Evolutionary conservation across 768 basidiomycete species (phyloP).

Genomic region (Pleurotus ostreatus): DNA sequence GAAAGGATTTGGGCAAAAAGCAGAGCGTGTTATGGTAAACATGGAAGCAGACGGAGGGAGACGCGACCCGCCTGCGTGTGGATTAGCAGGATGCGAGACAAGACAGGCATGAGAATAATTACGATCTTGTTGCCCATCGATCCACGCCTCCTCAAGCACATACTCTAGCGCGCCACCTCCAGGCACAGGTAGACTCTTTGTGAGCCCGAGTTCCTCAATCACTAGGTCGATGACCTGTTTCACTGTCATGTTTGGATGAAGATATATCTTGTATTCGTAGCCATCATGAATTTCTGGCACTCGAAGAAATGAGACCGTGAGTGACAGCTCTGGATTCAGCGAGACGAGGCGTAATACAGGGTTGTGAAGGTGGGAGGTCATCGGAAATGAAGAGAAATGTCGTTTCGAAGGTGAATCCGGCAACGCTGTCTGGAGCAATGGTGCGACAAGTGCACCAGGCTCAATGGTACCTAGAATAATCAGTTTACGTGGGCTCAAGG

Average conservation of each 20-base stretch:
- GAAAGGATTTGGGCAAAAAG: constrained; percentile 38
- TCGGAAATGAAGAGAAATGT: constrained; percentile 67
- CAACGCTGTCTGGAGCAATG: constrained; percentile 42
- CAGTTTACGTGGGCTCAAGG: too few species aligned
- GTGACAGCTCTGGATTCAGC: constrained; percentile 53
- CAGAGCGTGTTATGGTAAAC: constrained; percentile 37
- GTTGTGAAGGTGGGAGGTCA: constrained; percentile 63
- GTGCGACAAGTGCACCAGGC: constrained; percentile 41
- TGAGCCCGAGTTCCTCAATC: constrained; percentile 63
- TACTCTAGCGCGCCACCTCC: constrained; percentile 72
- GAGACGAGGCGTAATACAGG: constrained; percentile 72
- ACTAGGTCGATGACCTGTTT: constrained; percentile 49
- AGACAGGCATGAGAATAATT: constrained; percentile 17
- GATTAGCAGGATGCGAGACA: constrained; percentile 1
- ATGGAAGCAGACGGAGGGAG: constrained; percentile 39
- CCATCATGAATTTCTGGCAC: constrained; percentile 78
- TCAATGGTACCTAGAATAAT: constrained; percentile 43
- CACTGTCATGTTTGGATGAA: constrained; percentile 54
- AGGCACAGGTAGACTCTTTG: constrained; percentile 59
- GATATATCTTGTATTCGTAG: constrained; percentile 61
- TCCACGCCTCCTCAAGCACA: constrained; percentile 67
- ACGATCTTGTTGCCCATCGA: constrained; percentile 52
- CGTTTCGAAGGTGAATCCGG: constrained; percentile 31
- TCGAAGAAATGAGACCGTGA: constrained; percentile 54
- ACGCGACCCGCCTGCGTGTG: constrained; percentile 37